Evolutionary conservation across 176 grass and related monocot genomes (phyloP), one percentile per base, ranked within the genome.

Genomic region (Thinopyrum elongatum): DNA sequence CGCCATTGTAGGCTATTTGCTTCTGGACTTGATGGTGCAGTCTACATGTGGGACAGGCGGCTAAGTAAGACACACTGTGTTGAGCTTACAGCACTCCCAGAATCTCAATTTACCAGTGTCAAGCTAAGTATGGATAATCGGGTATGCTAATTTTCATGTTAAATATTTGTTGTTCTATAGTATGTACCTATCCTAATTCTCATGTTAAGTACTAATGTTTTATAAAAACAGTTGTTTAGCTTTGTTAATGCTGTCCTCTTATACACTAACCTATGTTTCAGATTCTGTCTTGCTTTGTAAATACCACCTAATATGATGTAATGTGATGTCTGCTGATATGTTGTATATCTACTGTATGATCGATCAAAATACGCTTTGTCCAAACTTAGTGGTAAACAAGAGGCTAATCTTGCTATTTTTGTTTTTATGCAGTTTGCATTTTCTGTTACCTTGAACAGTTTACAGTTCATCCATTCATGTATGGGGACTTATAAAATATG

Each of bases 1-100:
- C 34, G 80, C 64, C 30, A 70, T 29, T 70, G 33, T 87, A 98
- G 96, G 89, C 67, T 98, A 83, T 86, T 98, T 92, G 96, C 93
- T 35, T 94, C 90, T 71, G 92, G 93, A 28, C 85, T 95, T 73
- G 92, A 94, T 91, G 93, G 91, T 60, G 80, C 78, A 25, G 82
- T 98, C 63, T 98, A 94, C 80, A 92, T 95, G 85, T 98, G 93
- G 96, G 96, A 98, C 86, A 92, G 86, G 55, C 86, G 93, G 29
- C 49, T 65, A 82, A 92, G 90, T 80, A 94, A 90, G 49, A 85
- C 74, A 68, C 88, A 92, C 71, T 95, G 90, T 85, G 86, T 95
- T 78, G 91, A 95, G 86, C 84, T 95, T 86, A 72, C 81, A 23
- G 83, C 85, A 80, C 80, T 82, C 83, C 80, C 88, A 79, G 86